Base-by-base conservation (phyloP, 2,329 filamentous ascomycete species). In the Penicillium rolfsii region DNA sequence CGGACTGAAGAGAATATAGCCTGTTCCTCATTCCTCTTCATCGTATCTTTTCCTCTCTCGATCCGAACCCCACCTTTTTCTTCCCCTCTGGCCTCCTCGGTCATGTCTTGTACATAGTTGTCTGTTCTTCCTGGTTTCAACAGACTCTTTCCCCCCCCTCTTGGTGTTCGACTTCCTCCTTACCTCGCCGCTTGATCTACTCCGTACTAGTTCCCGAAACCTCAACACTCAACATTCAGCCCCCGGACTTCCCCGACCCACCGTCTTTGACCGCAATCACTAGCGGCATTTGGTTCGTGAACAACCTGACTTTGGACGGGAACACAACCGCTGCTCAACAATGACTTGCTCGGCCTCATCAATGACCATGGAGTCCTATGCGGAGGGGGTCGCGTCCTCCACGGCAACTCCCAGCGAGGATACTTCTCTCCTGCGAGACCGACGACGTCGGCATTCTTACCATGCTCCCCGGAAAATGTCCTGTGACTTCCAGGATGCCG, bases 381-480 rank as follows among this genome's bases (percentile, higher is more conserved):
- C 70, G 11, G 72, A 76, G 46, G 67, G 66, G 30, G 50, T 65
- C 49, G 66, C 70, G 14, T 73, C 71, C 49, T 66, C 70, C 12
- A 68, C 66, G 30, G 68, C 70, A 30, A 74, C 67, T 14, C 76
- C 71, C 19, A 63, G 63, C 28, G 75, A 77, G 63, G 71, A 74
- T 28, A 74, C 70, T 26, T 60, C 67, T 33, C 63, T 79, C 16
- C 63, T 79, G 33, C 75, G 76, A 46, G 76, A 77, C 58, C 75
- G 79, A 36, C 73, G 75, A 53, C 73, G 79, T 55, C 71, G 79
- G 65, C 79, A 81, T 63, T 81, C 79, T 6, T 81, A 81, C 61
- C 78, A 81, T 63, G 74, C 74, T 33, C 67, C 74, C 14, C 72
- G 78, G 58, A 76, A 75, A 57, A 68, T 79, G 6, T 80, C 78